phyloP scores from a whole-genome alignment of 768 basidiomycete genomes.

The Mycena kentingensis region DNA sequence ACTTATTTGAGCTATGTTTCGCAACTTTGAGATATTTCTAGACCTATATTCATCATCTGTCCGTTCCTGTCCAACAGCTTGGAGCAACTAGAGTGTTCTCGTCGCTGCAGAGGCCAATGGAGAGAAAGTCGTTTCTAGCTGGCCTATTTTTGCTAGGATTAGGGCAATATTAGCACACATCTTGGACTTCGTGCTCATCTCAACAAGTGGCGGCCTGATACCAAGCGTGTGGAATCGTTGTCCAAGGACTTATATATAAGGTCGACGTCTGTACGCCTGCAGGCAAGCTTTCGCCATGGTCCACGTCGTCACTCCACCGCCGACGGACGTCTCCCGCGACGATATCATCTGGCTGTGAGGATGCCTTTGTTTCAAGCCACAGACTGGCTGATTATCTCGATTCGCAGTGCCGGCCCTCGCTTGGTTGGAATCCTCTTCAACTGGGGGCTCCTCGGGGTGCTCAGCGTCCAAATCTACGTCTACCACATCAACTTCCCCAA shows the following conservation, averaged over 20 bases:
- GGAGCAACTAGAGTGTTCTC: too few relatives aligned
- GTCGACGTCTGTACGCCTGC: too few relatives aligned
- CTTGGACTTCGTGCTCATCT: too few relatives aligned
- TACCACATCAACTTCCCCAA: constrained; percentile 22
- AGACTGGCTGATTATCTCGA: background rate
- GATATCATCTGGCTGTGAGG: constrained; percentile 23
- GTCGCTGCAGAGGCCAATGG: too few relatives aligned
- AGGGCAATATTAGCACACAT: too few relatives aligned
- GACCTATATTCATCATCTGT: too few relatives aligned
- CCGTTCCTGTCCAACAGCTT: too few relatives aligned
- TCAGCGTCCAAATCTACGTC: constrained; percentile 24
- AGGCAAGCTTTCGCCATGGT: too few relatives aligned
- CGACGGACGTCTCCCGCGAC: constrained; percentile 6
- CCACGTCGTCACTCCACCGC: constrained; percentile 14
- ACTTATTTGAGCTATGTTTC: too few relatives aligned
- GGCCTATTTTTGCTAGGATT: too few relatives aligned
- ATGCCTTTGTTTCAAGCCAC: background rate
- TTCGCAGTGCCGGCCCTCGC: constrained; percentile 17
- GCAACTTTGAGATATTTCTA: too few relatives aligned
- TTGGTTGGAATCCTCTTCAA: constrained; percentile 23
- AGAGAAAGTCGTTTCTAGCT: too few relatives aligned
- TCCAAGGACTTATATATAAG: background rate
- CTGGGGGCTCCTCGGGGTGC: constrained; percentile 22
- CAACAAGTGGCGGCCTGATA: background rate
- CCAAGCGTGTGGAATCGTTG: background rate